Evolutionary conservation across 2,329 filamentous ascomycete species (phyloP), one percentile per base, ranked within the genome.

Genomic region (Diaporthe sp.): DNA sequence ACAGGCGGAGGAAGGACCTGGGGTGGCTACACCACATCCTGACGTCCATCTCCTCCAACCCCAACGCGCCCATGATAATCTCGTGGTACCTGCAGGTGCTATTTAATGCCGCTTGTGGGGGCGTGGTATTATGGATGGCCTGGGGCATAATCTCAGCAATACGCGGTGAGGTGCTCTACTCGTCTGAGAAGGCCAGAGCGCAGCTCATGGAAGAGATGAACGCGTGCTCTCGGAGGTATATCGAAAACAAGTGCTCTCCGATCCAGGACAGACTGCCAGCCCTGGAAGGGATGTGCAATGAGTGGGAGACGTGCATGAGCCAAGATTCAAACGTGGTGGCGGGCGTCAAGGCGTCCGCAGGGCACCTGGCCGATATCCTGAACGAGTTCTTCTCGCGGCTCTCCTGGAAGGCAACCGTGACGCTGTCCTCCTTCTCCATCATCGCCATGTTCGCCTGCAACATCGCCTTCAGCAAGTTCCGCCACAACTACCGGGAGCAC

Each of bases 301-400:
- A 92, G 76, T 98, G 96, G 96, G 92, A 93, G 77, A 87, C 91
- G 42, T 98, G 97, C 84, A 98, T 98, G 94, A 92, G 92, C 77
- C 91, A 93, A 77, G 94, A 98, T 79, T 92, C 95, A 0, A 88
- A 92, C 58, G 91, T 91, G 72, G 91, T 98, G 72, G 95, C 94
- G 77, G 89, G 93, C 50, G 93, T 96, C 55, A 93, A 92, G 79
- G 91, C 98, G 51, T 94, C 93, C 25, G 96, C 95, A 7, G 93
- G 94, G 80, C 97, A 96, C 35, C 94, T 98, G 81, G 96, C 96
- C 0, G 92, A 95, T 80, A 97, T 99, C 53, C 93, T 98, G 83
- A 98, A 98, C 81, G 93, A 93, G 79, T 98, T 98, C 82, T 92
- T 97, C 6, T 56, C 59, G 10, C 58, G 73, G 4, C 53, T 75